Percentiles rank a stretch among this genome's conserved stretches.
These are phyloP conservation scores for Leishmania mexicana DNA, from an alignment of 208 protist species.

Conservation along the genomic window DNA sequence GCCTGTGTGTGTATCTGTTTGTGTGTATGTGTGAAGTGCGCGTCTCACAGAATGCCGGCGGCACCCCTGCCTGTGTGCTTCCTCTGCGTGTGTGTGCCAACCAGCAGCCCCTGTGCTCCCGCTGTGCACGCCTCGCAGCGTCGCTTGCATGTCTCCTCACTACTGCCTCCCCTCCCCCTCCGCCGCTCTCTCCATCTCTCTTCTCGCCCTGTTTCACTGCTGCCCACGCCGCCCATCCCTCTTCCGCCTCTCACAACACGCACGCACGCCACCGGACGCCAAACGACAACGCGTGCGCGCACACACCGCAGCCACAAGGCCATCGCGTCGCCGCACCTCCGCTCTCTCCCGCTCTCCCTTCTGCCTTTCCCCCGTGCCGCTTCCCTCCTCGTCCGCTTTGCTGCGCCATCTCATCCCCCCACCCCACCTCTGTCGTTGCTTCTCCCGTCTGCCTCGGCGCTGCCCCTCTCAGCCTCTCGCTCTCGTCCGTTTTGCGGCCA, in stretches of 20 bases:
- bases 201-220: background rate
- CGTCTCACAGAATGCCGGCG: too few species aligned
- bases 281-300: constrained; percentile 25
- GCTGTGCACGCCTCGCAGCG: background rate
- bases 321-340: background rate
- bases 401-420: background rate
- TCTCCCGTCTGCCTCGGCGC: too few species aligned
- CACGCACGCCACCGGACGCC: constrained; percentile 14
- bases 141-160: background rate
- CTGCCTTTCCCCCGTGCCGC: too few species aligned
- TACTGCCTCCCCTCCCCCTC: background rate
- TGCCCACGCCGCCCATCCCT: too few species aligned
- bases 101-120: too few species aligned
- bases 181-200: background rate
- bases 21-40: too few species aligned
- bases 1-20: too few species aligned
- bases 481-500: background rate
- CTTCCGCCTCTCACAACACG: constrained; percentile 18
- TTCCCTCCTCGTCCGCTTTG: background rate
- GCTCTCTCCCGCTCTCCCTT: accelerated
- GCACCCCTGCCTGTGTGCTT: too few species aligned
- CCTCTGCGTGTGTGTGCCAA: too few species aligned
- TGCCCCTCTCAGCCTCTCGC: too few species aligned
- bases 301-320: background rate
- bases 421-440: too few species aligned